Evolutionary conservation across 192 early-diverging fungal species (phyloP).

Genomic region (Podila epicladia): DNA sequence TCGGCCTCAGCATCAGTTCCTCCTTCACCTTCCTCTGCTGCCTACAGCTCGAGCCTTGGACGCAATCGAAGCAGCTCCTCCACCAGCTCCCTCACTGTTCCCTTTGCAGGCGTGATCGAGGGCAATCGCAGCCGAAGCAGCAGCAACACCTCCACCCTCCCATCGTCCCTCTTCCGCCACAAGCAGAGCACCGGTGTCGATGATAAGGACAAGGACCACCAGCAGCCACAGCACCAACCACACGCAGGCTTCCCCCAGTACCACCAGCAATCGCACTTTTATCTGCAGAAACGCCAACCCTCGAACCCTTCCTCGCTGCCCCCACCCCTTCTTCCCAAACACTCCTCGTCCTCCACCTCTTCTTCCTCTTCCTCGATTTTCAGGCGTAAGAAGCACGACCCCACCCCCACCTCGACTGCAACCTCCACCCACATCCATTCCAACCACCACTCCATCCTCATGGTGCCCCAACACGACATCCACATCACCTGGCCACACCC

Average conservation of each 20-base stretch:
- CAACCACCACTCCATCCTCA: slow-evolving; percentile 36
- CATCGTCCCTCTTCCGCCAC: background rate
- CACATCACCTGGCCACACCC: slow-evolving; percentile 37
- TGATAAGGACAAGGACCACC: background rate
- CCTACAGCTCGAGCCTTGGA: background rate
- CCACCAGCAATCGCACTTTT: background rate
- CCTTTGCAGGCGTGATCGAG: background rate
- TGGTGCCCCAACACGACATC: slow-evolving; percentile 43
- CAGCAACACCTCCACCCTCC: background rate
- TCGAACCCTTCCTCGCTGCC: background rate
- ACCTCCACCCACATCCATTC: background rate
- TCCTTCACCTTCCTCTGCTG: too few relatives aligned
- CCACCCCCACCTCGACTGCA: background rate
- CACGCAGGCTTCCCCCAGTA: too few relatives aligned
- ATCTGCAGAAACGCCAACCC: background rate
- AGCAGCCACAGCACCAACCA: slow-evolving; percentile 22
- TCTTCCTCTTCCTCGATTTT: slow-evolving; percentile 13
- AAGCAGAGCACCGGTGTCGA: background rate
- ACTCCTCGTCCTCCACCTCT: slow-evolving; percentile 4
- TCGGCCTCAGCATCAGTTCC: background rate
- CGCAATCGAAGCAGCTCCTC: slow-evolving; percentile 4
- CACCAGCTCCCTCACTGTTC: background rate
- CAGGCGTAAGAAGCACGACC: background rate
- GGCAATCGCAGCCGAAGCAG: background rate
- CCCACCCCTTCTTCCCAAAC: slow-evolving; percentile 7